Percentiles rank a stretch among this genome's conserved stretches.
phyloP scores from a whole-genome alignment of 768 basidiomycete genomes.

The Gelatoporia subvermispora region DNA sequence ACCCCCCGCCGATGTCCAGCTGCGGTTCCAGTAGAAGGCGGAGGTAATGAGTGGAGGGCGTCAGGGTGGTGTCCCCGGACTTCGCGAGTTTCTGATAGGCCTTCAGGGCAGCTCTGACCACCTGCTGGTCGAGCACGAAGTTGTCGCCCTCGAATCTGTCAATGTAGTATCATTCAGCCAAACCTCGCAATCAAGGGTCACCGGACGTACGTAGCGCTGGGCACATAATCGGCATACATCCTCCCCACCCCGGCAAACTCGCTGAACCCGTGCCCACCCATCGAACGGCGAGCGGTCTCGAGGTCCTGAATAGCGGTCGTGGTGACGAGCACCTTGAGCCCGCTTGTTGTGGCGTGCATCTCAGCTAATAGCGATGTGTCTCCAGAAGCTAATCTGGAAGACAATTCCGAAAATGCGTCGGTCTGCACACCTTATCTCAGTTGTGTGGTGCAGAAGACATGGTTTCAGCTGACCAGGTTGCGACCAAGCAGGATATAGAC shows the following conservation, averaged over 20 bases:
- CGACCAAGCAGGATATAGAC: slow-evolving; percentile 64
- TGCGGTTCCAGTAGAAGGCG: slow-evolving; percentile 35
- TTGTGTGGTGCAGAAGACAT: not conserved
- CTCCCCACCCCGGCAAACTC: slow-evolving; percentile 61
- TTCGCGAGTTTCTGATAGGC: slow-evolving; percentile 37
- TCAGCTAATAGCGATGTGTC: slow-evolving; percentile 64
- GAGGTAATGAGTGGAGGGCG: slow-evolving; percentile 52
- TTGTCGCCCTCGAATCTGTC: slow-evolving; percentile 74
- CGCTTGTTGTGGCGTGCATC: slow-evolving; percentile 66
- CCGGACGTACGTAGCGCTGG: slow-evolving; percentile 52
- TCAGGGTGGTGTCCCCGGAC: slow-evolving; percentile 21
- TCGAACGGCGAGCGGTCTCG: slow-evolving; percentile 60
- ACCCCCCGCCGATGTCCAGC: not conserved
- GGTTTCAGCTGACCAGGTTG: slow-evolving; percentile 49
- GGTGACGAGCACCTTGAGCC: slow-evolving; percentile 59
- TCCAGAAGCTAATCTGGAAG: slow-evolving; percentile 44
- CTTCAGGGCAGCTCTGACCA: slow-evolving; percentile 67
- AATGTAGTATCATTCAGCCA: not conserved
- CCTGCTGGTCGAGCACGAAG: slow-evolving; percentile 70
- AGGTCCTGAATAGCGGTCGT: slow-evolving; percentile 50
- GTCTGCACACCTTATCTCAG: too few relatives aligned
- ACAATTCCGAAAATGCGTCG: slow-evolving; percentile 45
- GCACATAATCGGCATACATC: slow-evolving; percentile 61
- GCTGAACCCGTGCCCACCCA: slow-evolving; percentile 79
- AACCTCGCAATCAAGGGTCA: not conserved